Percentiles rank a stretch among this genome's conserved stretches.
phyloP scores from a whole-genome alignment of 1,284 basidiomycete genomes.

The Rhodotorula sp. region DNA sequence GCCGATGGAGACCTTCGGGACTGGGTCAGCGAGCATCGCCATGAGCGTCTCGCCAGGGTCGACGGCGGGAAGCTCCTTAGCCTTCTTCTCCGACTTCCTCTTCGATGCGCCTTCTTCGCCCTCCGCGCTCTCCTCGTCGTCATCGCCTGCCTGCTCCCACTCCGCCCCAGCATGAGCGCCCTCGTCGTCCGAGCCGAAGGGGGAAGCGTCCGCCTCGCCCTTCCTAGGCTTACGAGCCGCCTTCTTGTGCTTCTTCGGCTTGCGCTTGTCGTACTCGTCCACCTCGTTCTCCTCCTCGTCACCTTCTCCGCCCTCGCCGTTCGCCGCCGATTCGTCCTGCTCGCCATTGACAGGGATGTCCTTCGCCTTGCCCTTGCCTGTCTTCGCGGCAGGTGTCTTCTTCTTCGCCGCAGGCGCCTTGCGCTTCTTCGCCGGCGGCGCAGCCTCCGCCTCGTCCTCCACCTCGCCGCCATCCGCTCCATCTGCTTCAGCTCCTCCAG shows the following conservation, averaged over 20 bases:
- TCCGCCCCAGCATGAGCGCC: background rate
- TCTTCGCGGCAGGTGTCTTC: background rate
- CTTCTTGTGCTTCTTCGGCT: background rate
- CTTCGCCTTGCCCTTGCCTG: conserved; percentile 5
- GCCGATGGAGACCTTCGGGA: conserved; percentile 19
- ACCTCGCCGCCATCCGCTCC: background rate
- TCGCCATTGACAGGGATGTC: background rate
- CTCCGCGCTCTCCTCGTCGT: background rate
- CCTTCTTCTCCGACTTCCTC: background rate
- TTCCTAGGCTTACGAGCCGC: background rate
- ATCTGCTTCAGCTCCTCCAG: background rate
- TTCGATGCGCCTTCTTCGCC: background rate
- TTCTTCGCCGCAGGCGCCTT: background rate
- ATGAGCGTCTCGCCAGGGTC: conserved; percentile 32
- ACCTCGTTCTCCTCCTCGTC: background rate
- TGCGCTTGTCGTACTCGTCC: conserved; percentile 1
- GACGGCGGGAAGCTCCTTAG: conserved; percentile 12
- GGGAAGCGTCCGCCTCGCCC: background rate
- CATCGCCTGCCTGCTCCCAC: background rate
- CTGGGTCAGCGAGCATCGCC: conserved; percentile 24
- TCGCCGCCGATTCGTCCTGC: background rate
- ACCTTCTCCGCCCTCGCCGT: background rate
- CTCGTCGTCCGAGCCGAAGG: background rate
- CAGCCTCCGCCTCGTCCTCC: background rate
- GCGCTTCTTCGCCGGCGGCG: background rate